Evolutionary conservation across 345 rosid genomes (phyloP).

Genomic region (Eucalyptus grandis): DNA sequence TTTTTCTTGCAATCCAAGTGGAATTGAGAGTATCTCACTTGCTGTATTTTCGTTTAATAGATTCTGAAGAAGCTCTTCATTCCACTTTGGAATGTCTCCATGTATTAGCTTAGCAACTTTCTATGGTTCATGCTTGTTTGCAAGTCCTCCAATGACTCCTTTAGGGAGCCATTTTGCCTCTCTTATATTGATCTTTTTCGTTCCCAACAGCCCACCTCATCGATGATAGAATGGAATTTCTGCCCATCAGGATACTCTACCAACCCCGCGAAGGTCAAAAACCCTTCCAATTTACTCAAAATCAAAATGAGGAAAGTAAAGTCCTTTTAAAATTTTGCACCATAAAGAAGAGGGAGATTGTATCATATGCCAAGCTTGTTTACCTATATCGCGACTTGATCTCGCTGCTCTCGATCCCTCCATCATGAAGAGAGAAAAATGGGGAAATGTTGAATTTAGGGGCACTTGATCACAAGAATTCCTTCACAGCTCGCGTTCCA

Average conservation of each 20-base stretch:
- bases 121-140: background rate
- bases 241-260: background rate
- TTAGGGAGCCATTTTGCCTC: background rate
- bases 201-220: background rate
- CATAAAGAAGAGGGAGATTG: background rate
- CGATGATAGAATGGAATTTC: background rate
- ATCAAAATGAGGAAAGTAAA: background rate
- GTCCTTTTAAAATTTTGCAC: background rate
- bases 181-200: background rate
- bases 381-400: background rate
- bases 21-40: background rate
- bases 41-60: background rate
- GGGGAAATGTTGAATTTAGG: too few relatives aligned
- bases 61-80: background rate
- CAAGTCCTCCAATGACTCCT: background rate
- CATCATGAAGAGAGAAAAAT: too few relatives aligned
- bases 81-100: background rate
- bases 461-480: too few relatives aligned
- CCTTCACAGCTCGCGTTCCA: accelerated
- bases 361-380: background rate
- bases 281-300: background rate
- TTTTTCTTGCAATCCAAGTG: background rate
- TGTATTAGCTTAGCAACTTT: background rate
- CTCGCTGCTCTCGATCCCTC: too few relatives aligned
- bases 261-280: background rate